Conservation (phyloP, 129 eudicot genomes). For the Rutidosis leptorrhynchoides region DNA sequence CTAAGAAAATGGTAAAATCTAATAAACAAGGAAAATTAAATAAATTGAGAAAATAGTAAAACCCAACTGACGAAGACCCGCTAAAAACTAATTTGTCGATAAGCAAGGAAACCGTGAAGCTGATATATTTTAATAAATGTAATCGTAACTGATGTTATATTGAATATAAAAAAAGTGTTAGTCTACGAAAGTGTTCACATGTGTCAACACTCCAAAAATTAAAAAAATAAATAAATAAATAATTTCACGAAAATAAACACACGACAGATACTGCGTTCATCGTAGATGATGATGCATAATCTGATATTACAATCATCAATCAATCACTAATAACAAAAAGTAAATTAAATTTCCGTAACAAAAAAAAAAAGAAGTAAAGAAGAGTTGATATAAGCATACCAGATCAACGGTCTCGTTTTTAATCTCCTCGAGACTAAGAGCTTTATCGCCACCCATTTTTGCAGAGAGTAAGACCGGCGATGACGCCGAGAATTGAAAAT, state of each 20-base stretch:
- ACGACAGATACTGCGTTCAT: neutral
- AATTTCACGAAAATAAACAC: neutral
- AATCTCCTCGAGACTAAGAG: slow-evolving; percentile 71
- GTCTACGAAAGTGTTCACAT: neutral
- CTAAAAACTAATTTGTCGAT: slow-evolving; percentile 33
- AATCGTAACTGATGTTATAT: slow-evolving; percentile 20
- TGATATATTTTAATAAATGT: slow-evolving; percentile 21
- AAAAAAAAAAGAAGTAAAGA: neutral
- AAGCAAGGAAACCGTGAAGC: slow-evolving; percentile 32
- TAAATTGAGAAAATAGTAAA: too few relatives aligned
- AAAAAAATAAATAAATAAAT: too few relatives aligned
- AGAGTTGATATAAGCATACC: slow-evolving; percentile 38
- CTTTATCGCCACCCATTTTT: slow-evolving; percentile 56
- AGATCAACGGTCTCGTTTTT: slow-evolving; percentile 96
- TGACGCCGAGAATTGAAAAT: slow-evolving; percentile 11
- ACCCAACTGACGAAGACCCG: too few relatives aligned
- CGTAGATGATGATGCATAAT: neutral
- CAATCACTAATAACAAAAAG: neutral
- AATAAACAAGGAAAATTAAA: too few relatives aligned
- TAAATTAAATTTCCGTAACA: neutral
- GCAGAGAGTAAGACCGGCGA: neutral
- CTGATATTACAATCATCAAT: slow-evolving; percentile 10
- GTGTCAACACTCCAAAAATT: neutral
- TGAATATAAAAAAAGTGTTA: neutral
- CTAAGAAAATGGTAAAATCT: too few relatives aligned